Evolutionary conservation across 805 yeast species (phyloP).

Genomic region (Torulaspora quercuum): DNA sequence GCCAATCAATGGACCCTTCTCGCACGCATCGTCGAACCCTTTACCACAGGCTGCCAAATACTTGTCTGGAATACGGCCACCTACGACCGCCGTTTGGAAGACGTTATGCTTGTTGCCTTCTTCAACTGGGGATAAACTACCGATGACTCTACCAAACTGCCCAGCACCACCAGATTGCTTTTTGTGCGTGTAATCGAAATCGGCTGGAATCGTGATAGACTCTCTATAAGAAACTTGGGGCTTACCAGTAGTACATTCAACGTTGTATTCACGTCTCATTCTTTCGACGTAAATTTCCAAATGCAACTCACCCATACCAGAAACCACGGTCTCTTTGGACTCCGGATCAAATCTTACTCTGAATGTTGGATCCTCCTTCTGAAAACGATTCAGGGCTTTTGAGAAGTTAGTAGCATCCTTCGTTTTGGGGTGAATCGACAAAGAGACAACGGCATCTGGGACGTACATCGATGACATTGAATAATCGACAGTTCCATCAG

Average conservation of each 20-base stretch:
- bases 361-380: conserved; percentile 98
- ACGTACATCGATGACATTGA: conserved; percentile 98
- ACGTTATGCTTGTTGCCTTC: conserved; percentile 52
- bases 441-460: conserved; percentile 97
- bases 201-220: conserved; percentile 67
- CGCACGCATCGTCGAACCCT: conserved; percentile 92
- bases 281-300: conserved; percentile 97
- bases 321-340: conserved; percentile 78
- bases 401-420: conserved; percentile 88
- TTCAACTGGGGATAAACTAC: conserved; percentile 63
- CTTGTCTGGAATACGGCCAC: conserved; percentile 96
- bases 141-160: conserved; percentile 95
- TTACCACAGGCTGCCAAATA: conserved; percentile 89
- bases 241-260: conserved; percentile 91
- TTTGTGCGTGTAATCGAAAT: conserved; percentile 93
- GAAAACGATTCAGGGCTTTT: conserved; percentile 95
- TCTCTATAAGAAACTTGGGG: conserved; percentile 99
- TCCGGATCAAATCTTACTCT: conserved; percentile 91
- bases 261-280: conserved; percentile 95
- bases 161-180: conserved; percentile 99
- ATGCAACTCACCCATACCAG: conserved; percentile 98
- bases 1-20: conserved; percentile 95
- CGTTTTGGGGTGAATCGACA: conserved; percentile 82
- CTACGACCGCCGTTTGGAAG: conserved; percentile 85
- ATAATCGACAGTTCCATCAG: conserved; percentile 73